Evolutionary conservation across 306 rosid genomes (phyloP), one percentile per base, ranked within the genome.

Genomic region (Carpinus viminea): DNA sequence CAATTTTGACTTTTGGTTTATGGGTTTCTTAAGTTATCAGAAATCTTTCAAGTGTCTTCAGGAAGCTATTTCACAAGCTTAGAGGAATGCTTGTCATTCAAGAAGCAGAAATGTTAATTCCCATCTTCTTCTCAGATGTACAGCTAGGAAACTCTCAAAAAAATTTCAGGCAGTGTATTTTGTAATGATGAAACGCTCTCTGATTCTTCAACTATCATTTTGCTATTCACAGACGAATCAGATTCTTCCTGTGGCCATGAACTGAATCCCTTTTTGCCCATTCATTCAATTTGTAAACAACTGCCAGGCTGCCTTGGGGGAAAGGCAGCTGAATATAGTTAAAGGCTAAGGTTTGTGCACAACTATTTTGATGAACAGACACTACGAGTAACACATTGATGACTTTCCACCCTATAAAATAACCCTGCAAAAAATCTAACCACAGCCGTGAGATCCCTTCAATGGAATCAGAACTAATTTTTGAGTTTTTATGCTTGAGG

Each of bases 1-100:
- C 65, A 69, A 87, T 54, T 88, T 87, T 46, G 91, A 90, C 48
- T 90, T 90, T 81, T 87, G 95, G 92, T 85, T 90, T 62, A 79
- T 87, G 95, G 95, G 95, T 24, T 80, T 91, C 84, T 80, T 90
- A 43, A 90, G 83, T 50, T 79, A 81, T 76, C 79, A 78, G 78
- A 89, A 80, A 72, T 78, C 91, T 60, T 75, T 81, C 76, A 85
- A 82, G 46, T 64, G 74, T 76, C 77, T 90, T 8, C 81, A 74
- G 76, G 71, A 78, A 55, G 88, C 80, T 52, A 34, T 85, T 48
- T 81, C 86, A 68, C 70, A 62, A 70, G 76, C 79, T 72, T 72
- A 78, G 61, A 64, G 47, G 62, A 65, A 24, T 18, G 15, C 31
- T 68, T n/a, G 51, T 18, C 15, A 41, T 16, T 18, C 13, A 13